Base-by-base conservation (phyloP, 371 early-diverging fungal species). In the Dinochytrium kinnereticum region DNA sequence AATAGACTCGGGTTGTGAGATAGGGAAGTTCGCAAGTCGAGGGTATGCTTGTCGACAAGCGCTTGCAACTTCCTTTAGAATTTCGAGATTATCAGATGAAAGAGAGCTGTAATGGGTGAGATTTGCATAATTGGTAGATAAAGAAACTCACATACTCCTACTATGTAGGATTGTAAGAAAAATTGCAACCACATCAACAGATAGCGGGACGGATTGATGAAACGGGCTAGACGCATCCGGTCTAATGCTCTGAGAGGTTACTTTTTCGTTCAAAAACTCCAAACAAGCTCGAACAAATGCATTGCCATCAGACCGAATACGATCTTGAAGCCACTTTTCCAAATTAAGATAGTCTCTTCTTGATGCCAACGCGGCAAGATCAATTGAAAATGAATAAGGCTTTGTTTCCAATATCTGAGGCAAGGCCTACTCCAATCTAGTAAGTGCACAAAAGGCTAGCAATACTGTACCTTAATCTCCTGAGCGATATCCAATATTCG, bases 301-400 rank as follows among this genome's bases (percentile, higher is more conserved):
- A 64, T 91, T 91, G 5, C 91, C 90, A 51, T 90, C 87, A 17
- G 90, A 85, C 2, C 72, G 59, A 2, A 94, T 87, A 59, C 90
- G 89, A 55, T 93, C 95, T 69, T 85, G 89, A 26, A 96, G 81
- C 95, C 95, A 96, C 77, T 93, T 94, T 71, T 95, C 96, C 2
- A 96, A 78, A 64, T 93, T 94, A 0, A 96, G 80, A 68, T 90
- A 90, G 70, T 94, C 93, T 37, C 93, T 81, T 15, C 93, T 87
- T 2, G 91, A 90, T 15, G 96, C 95, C 17, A 96, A 80, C 0
- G 93, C 90, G 19, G 95, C 95, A 34, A 96, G 79, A 64, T 95
- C 96, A 59, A 96, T 91, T 0, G 93, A 80, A 77, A 95, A 95
- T 17, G 83, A 75, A 71, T 87, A 91, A 0, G 90, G 87, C 69